Conservation (phyloP, 306 rosid species). For the Glycyrrhiza uralensis region DNA sequence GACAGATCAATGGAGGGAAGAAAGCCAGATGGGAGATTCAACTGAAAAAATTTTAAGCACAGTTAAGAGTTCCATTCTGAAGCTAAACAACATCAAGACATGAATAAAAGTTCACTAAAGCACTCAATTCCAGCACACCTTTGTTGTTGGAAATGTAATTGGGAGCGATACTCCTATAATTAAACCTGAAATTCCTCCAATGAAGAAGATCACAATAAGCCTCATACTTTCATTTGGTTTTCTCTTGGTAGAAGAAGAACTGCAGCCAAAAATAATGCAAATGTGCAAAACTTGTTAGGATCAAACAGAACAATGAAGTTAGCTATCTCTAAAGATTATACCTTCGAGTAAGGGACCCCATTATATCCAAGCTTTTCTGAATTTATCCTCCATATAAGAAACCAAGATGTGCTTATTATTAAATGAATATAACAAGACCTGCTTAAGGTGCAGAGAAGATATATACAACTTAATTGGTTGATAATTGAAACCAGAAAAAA, state of each 20-base stretch:
- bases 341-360: conserved; percentile 78
- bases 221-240: conserved; percentile 77
- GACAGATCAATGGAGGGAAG: conserved; percentile 56
- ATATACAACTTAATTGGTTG: conserved; percentile 15
- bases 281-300: not conserved
- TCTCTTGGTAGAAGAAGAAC: conserved; percentile 47
- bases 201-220: conserved; percentile 59
- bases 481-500: conserved; percentile 10
- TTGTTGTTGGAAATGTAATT: conserved; percentile 62
- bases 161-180: conserved; percentile 81
- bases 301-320: conserved; percentile 7
- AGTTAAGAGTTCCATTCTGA: conserved; percentile 8
- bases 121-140: conserved; percentile 60
- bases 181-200: conserved; percentile 80
- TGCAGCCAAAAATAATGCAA: conserved; percentile 45
- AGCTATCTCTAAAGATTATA: conserved; percentile 15
- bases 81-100: not conserved
- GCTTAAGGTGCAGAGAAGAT: conserved; percentile 28
- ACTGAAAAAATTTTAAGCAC: conserved; percentile 40
- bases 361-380: conserved; percentile 46
- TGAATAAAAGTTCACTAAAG: not conserved
- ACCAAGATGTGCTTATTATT: conserved; percentile 5
- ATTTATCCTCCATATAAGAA: conserved; percentile 33
- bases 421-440: conserved; percentile 30
- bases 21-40: conserved; percentile 62